Evolutionary conservation across 1,139 yeast genomes (phyloP).

Genomic region (Scheffersomyces titani): DNA sequence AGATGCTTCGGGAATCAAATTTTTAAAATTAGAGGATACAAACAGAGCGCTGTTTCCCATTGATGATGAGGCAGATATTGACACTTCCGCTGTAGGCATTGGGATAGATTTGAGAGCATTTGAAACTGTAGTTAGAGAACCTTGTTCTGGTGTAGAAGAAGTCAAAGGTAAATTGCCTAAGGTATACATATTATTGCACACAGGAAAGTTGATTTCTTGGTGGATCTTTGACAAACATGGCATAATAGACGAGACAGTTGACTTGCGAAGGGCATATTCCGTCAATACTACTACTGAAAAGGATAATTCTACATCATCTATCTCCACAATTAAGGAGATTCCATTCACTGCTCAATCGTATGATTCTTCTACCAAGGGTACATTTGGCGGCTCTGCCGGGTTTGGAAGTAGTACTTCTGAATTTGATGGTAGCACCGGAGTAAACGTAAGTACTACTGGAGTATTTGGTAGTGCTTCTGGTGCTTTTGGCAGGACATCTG

Average conservation of each 20-base stretch:
- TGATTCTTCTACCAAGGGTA: neutral
- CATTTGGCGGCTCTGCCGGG: constrained; percentile 6
- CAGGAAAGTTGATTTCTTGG: constrained; percentile 66
- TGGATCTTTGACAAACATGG: constrained; percentile 58
- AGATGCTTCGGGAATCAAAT: neutral
- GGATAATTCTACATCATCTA: neutral
- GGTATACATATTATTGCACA: constrained; percentile 59
- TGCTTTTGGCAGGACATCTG: neutral
- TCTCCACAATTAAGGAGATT: neutral
- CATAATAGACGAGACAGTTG: constrained; percentile 30
- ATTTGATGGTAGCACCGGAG: neutral
- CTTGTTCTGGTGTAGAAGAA: constrained; percentile 59
- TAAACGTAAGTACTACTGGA: too few relatives aligned
- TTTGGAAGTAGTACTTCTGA: constrained; percentile 11
- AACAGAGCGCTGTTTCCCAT: constrained; percentile 74
- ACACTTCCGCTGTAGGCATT: constrained; percentile 70
- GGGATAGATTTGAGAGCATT: constrained; percentile 56
- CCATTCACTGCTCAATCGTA: neutral
- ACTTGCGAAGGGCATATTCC: constrained; percentile 19
- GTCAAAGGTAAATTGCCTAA: constrained; percentile 60
- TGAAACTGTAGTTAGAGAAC: constrained; percentile 42
- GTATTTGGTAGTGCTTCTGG: constrained; percentile 8
- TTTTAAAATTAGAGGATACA: constrained; percentile 61
- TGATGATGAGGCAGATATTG: constrained; percentile 62
- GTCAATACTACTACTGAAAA: neutral